A percentile compares a stretch with the other conserved stretches of the same genome.
phyloP scores from a whole-genome alignment of 495 filamentous ascomycete genomes.

The Parathielavia appendiculata region DNA sequence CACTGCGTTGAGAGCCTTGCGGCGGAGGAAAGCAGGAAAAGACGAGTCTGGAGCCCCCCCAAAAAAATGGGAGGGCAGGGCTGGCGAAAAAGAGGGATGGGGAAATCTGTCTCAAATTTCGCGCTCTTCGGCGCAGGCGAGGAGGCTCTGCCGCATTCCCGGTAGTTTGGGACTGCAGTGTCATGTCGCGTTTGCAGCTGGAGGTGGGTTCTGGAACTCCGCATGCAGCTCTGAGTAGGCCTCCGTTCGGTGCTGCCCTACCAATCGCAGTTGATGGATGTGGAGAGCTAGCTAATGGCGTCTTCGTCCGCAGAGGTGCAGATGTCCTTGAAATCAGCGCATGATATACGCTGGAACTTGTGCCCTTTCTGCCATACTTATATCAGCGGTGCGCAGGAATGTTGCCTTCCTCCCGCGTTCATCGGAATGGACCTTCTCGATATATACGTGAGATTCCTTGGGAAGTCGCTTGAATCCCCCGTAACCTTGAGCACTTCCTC shows the following conservation, averaged over 20 bases:
- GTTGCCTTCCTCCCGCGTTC: neutral
- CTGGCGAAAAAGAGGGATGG: neutral
- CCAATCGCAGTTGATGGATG: conserved; percentile 5
- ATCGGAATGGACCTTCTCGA: neutral
- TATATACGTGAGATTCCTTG: neutral
- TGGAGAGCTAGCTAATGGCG: neutral
- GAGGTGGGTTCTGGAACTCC: neutral
- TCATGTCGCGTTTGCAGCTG: neutral
- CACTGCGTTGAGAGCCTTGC: neutral
- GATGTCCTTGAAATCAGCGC: neutral
- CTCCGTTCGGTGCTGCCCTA: neutral
- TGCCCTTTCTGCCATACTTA: neutral
- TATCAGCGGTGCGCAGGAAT: neutral
- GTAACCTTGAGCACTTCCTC: neutral
- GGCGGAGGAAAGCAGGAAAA: neutral
- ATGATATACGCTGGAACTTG: neutral
- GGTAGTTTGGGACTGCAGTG: neutral
- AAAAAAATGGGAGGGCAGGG: neutral
- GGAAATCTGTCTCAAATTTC: neutral
- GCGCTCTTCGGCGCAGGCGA: neutral
- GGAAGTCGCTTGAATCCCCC: too few relatives aligned
- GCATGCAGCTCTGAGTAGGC: conserved; percentile 1
- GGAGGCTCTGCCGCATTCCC: conserved; percentile 7
- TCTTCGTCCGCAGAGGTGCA: neutral
- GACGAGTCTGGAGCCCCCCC: neutral